Conservation (phyloP, 306 rosid species). For the Chamaecrista fasciculata region DNA sequence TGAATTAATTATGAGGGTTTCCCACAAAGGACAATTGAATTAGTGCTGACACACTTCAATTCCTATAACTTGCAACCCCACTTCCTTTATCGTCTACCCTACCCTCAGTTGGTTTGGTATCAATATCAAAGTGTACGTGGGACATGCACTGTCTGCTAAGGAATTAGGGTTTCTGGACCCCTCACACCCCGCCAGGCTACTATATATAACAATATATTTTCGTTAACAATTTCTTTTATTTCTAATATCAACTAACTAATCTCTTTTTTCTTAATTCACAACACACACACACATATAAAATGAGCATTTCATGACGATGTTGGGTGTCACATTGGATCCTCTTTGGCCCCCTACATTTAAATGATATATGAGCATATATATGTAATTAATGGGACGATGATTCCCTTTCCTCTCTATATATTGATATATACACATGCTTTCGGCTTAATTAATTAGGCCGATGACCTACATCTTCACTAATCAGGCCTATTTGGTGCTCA, state of each 20-base stretch:
- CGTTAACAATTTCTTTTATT: too few relatives aligned
- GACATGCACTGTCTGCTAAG: constrained; percentile 13
- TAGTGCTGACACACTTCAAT: constrained; percentile 33
- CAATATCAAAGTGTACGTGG: constrained; percentile 34
- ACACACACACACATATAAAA: not conserved
- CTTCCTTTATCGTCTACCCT: not conserved
- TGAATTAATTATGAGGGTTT: constrained; percentile 40
- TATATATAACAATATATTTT: too few relatives aligned
- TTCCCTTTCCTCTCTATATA: not conserved
- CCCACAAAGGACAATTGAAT: constrained; percentile 43
- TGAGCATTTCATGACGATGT: not conserved
- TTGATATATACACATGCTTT: not conserved
- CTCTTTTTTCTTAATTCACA: not conserved
- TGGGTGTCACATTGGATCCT: constrained; percentile 27
- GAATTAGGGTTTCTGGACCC: constrained; percentile 34
- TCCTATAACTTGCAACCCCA: constrained; percentile 14
- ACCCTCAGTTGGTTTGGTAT: constrained; percentile 29
- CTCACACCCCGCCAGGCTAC: not conserved
- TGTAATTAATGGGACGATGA: too few relatives aligned
- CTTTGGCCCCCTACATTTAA: not conserved
- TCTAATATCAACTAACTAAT: too few relatives aligned
- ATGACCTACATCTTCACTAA: not conserved
- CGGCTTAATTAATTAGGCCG: constrained; percentile 3
- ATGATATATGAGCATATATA: too few relatives aligned
- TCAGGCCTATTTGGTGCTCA: not conserved